These are phyloP conservation scores for Cladosporium cucumerinum DNA, from an alignment of 2,329 filamentous ascomycete species.

Conservation along the genomic window DNA sequence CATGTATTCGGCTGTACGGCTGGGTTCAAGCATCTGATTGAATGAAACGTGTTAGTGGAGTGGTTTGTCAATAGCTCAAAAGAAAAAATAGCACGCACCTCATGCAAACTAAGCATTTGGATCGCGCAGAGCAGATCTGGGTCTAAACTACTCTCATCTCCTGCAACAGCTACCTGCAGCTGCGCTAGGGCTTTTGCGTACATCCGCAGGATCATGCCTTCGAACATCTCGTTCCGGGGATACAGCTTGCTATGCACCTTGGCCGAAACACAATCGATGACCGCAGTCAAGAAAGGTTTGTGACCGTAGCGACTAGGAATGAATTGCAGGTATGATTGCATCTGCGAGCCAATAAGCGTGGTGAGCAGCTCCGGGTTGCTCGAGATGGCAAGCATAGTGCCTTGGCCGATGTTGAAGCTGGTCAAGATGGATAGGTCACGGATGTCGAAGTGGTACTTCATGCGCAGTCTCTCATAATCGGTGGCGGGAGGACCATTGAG, in stretches of 20 bases:
- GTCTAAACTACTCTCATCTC: slow-evolving; percentile 13
- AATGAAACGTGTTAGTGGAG: not conserved
- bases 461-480: slow-evolving; percentile 10
- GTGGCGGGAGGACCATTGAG: not conserved
- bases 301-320: slow-evolving; percentile 26
- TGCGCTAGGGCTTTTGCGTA: slow-evolving; percentile 25
- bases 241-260: slow-evolving; percentile 22
- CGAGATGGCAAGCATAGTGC: not conserved
- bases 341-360: slow-evolving; percentile 17
- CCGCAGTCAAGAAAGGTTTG: slow-evolving; percentile 24
- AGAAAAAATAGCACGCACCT: slow-evolving; percentile 21
- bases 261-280: slow-evolving; percentile 26
- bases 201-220: slow-evolving; percentile 15
- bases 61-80: not conserved
- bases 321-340: slow-evolving; percentile 26
- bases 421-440: slow-evolving; percentile 26
- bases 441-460: slow-evolving; percentile 26
- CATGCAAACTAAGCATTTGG: slow-evolving; percentile 24
- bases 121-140: slow-evolving; percentile 27
- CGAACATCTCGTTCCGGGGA: slow-evolving; percentile 14
- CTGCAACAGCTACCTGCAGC: slow-evolving; percentile 23
- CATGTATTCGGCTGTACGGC: slow-evolving; percentile 32
- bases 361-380: slow-evolving; percentile 6
- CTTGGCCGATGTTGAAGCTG: slow-evolving; percentile 26
- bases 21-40: slow-evolving; percentile 32